A percentile compares a stretch with the other conserved stretches of the same genome.
Conservation (phyloP, 352 stramenopile species). For the Globisporangium abappressorium region DNA sequence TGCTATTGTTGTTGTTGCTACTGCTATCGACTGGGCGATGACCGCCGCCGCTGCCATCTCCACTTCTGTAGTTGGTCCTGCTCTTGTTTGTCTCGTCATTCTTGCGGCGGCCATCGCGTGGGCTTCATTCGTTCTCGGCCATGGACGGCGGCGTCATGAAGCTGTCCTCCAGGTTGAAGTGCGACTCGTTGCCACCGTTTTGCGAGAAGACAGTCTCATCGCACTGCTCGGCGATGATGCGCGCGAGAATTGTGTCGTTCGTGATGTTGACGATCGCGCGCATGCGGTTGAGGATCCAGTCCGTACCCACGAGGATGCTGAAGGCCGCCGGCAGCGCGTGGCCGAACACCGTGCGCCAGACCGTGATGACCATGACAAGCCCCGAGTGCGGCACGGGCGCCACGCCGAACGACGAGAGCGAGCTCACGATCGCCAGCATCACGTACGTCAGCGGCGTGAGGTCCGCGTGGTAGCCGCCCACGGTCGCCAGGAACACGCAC, state of each 20-base stretch:
- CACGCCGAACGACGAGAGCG: slow-evolving; percentile 68
- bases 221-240: slow-evolving; percentile 74
- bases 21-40: not conserved
- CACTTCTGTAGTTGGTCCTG: not conserved
- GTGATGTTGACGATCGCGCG: slow-evolving; percentile 77
- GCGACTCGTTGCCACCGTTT: not conserved
- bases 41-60: not conserved
- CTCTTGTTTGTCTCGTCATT: slow-evolving; percentile 16
- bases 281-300: slow-evolving; percentile 76
- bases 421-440: slow-evolving; percentile 59
- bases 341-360: slow-evolving; percentile 71
- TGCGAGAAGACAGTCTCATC: slow-evolving; percentile 39
- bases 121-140: slow-evolving; percentile 9
- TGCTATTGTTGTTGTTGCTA: not conserved
- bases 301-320: slow-evolving; percentile 59
- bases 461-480: slow-evolving; percentile 44
- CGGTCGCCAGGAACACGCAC: slow-evolving; percentile 74
- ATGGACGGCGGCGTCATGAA: slow-evolving; percentile 13
- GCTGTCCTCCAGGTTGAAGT: slow-evolving; percentile 12
- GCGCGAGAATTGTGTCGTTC: slow-evolving; percentile 77
- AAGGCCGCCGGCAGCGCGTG: slow-evolving; percentile 58
- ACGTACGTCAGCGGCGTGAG: slow-evolving; percentile 60
- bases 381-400: slow-evolving; percentile 70
- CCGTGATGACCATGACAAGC: slow-evolving; percentile 77
- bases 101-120: slow-evolving; percentile 19